Conservation (phyloP, 495 filamentous ascomycete species). For the Penicillium argentinense region DNA sequence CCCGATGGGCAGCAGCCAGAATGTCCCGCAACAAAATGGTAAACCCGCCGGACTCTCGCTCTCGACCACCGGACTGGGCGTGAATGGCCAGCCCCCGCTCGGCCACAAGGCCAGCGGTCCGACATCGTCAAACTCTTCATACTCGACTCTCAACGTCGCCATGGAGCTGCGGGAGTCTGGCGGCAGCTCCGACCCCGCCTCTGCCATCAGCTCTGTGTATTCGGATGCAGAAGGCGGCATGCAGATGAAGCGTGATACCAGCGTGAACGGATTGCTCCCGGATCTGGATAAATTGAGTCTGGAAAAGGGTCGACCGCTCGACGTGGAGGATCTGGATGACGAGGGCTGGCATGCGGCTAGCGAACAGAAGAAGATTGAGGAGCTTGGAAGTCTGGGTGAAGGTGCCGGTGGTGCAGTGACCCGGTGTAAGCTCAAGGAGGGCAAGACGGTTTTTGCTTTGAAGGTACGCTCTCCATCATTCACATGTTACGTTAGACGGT, state of each 20-base stretch:
- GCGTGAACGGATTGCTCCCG: slow-evolving; percentile 62
- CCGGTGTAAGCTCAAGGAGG: slow-evolving; percentile 79
- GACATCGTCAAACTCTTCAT: slow-evolving; percentile 81
- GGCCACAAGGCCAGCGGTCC: slow-evolving; percentile 73
- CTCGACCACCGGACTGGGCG: slow-evolving; percentile 60
- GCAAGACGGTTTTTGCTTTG: slow-evolving; percentile 92
- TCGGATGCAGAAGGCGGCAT: slow-evolving; percentile 69
- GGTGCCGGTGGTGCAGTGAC: slow-evolving; percentile 96
- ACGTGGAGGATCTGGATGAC: slow-evolving; percentile 93
- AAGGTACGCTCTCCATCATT: slow-evolving; percentile 62
- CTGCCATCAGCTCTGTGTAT: slow-evolving; percentile 80
- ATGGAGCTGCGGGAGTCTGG: slow-evolving; percentile 59
- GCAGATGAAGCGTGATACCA: slow-evolving; percentile 74
- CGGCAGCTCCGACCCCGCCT: slow-evolving; percentile 80
- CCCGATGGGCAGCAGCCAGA: slow-evolving; percentile 70
- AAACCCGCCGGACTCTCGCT: slow-evolving; percentile 52
- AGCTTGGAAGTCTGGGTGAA: slow-evolving; percentile 89
- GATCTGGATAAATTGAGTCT: slow-evolving; percentile 72
- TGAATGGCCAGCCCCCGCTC: slow-evolving; percentile 70
- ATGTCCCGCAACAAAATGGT: slow-evolving; percentile 63
- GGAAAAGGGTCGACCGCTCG: slow-evolving; percentile 76
- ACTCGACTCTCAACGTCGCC: slow-evolving; percentile 72
- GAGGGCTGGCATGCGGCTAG: slow-evolving; percentile 93
- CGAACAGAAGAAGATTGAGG: slow-evolving; percentile 79
- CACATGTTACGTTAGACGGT: not conserved